These are phyloP conservation scores for Sordariomycetes sp. DNA, from an alignment of 2,329 filamentous ascomycete genomes.

Conservation along the genomic window DNA sequence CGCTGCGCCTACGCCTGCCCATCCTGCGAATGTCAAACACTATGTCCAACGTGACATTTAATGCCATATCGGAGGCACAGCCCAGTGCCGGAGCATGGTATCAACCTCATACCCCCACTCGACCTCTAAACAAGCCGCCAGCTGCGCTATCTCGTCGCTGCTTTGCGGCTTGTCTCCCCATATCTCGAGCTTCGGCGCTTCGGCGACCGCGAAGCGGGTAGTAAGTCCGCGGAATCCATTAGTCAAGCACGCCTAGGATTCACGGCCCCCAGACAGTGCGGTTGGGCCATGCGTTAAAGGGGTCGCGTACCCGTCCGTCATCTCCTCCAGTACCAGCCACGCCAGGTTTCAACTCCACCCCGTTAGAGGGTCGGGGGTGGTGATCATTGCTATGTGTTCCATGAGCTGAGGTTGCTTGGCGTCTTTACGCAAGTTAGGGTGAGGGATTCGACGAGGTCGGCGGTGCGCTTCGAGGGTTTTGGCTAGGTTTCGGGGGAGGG, in stretches of 20 bases:
- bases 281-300: background rate
- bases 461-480: too few species aligned
- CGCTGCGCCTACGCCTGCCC: too few species aligned
- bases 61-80: conserved; percentile 41
- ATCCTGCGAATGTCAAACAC: too few species aligned
- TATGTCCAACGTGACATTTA: conserved; percentile 14
- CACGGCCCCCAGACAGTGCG: too few species aligned
- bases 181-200: conserved; percentile 53
- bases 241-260: too few species aligned
- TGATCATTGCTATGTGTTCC: too few species aligned
- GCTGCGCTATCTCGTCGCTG: conserved; percentile 38
- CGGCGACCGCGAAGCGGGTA: conserved; percentile 41
- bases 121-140: conserved; percentile 47
- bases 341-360: conserved; percentile 65
- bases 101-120: conserved; percentile 56
- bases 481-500: too few species aligned
- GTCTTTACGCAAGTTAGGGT: too few species aligned
- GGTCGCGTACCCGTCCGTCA: conserved; percentile 45
- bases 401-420: too few species aligned
- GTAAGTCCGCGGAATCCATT: too few species aligned
- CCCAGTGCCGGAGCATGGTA: conserved; percentile 59
- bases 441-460: too few species aligned
- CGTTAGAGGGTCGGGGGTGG: conserved; percentile 51
- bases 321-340: conserved; percentile 57
- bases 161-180: conserved; percentile 50